Evolutionary conservation across 495 filamentous ascomycete genomes (phyloP), one percentile per base, ranked within the genome.

Genomic region (Neurospora pannonica): DNA sequence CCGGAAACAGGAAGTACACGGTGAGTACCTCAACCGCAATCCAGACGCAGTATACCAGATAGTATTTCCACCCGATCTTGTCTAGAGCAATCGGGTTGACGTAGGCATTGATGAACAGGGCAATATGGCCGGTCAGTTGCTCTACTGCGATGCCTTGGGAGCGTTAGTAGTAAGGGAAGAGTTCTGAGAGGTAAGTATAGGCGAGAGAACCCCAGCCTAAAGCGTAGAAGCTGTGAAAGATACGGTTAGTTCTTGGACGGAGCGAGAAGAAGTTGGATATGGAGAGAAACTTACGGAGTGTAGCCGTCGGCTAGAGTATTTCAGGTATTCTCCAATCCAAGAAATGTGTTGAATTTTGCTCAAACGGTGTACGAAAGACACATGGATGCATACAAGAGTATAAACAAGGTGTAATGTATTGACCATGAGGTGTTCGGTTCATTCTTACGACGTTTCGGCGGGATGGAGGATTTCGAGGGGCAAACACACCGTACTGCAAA

Each of bases 1-100:
- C 90, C 0, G 88, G 89, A 80, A 89, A 90, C 54, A 91, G 77
- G 70, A 89, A 81, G 73, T 85, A 91, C 39, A 92, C 85, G 37
- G 87, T 86, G 5, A 83, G 71, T 10, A 87, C 76, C 74, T 90
- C 88, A 40, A 89, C 83, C 3, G 82, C 78, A 39, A 91, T 83
- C 87, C 86, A 90, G 72, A 83, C 84, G 78, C 85, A 89, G 81
- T 91, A 92, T 31, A 89, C 87, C 46, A 90, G 81, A 38, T 90
- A 85, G 81, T 88, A 91, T 75, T 85, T 88, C 90, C 89, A 92
- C n/a, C 83, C 82, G 69, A 91, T 89, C 15, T 70, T 54, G 38
- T 80, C 82, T 15, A 92, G 78, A 28, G 88, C 89, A 43, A 92
- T 86, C 0, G 90, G 89, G 79, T 91, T 92, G 67, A 90, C 87